Base-by-base conservation (phyloP, 31 red algal species). In the Pterothamnion heteromorphum region DNA sequence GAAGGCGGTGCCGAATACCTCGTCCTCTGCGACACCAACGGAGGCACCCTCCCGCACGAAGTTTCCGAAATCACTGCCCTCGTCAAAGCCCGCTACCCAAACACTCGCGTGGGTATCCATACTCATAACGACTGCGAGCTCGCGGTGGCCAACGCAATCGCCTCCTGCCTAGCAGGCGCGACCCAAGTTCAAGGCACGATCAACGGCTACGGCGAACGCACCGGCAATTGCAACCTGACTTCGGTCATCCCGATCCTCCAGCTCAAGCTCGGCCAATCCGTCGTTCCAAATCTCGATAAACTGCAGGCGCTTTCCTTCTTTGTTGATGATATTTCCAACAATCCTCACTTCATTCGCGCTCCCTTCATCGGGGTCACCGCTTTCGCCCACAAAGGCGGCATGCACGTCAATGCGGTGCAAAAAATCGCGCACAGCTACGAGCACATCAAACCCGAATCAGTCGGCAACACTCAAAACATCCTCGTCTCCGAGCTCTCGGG, bases 331-430 rank as follows among this genome's bases (percentile, higher is more conserved):
- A 30, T 95, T n/a, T 93, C 96, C 34, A 97, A 97, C 74, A 87
- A 92, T 57, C 93, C 93, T 32, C 96, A 94, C 32, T 87, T 95
- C 3, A 21, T 91, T 3, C 92, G 92, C 18, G 90, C 87, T 21
- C 95, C 98, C 24, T 99, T 95, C 80, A 96, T 97, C 0, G 98
- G 98, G 37, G 90, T 92, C 18, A 95, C 95, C 1, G 95, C 94
- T 33, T 99, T 99, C 93, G 98, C 98, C n/a, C 98, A 99, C 91
- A 99, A 99, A 36, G 98, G 98, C 31, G 98, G 98, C 57, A 90
- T 99, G 31, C 98, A 99, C 87, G 98, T 99, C 22, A 95, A 96
- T 71, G 98, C 98, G 0, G 92, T 99, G 87, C 80, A 95, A 14
- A 97, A 97, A 84, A 89, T 97, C 78, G 91, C 90, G 3, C 71